Conservation (phyloP, 1,284 basidiomycete species). For the Moesziomyces sp. region DNA sequence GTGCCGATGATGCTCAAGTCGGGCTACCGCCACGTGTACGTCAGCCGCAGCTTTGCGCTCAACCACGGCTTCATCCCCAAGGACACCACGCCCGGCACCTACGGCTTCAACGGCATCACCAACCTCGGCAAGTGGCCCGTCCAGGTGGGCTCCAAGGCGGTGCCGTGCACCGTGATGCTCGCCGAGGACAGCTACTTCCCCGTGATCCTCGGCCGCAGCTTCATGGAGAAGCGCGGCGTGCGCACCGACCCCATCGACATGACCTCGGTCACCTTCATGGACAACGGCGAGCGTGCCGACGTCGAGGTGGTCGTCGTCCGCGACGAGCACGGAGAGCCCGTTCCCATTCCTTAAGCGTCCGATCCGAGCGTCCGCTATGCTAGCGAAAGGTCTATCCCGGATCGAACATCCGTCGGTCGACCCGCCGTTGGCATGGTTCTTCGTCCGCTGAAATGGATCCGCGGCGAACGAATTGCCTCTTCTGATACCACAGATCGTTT, state of each 20-base stretch:
- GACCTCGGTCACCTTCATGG: slow-evolving; percentile 87
- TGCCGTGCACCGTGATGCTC: slow-evolving; percentile 73
- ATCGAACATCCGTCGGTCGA: neutral
- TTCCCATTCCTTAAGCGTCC: slow-evolving; percentile 58
- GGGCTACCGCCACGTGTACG: slow-evolving; percentile 94
- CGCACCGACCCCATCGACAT: slow-evolving; percentile 74
- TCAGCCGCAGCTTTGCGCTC: slow-evolving; percentile 90
- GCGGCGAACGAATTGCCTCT: neutral
- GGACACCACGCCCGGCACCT: slow-evolving; percentile 75
- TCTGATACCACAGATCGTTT: neutral
- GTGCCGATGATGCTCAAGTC: slow-evolving; percentile 83
- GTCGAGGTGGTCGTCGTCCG: slow-evolving; percentile 67
- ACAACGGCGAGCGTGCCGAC: slow-evolving; percentile 82
- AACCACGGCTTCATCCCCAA: slow-evolving; percentile 87
- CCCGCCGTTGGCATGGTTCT: no score
- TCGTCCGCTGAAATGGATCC: neutral
- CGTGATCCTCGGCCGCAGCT: slow-evolving; percentile 90
- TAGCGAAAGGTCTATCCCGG: no score
- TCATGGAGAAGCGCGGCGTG: slow-evolving; percentile 90
- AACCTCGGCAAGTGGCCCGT: slow-evolving; percentile 71
- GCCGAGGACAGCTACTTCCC: slow-evolving; percentile 97
- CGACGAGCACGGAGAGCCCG: slow-evolving; percentile 66
- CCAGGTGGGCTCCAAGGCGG: slow-evolving; percentile 71
- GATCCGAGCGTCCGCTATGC: neutral
- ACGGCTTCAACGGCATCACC: slow-evolving; percentile 80